Conservation (phyloP, 179 eudicot species). For the Vitellaria paradoxa region DNA sequence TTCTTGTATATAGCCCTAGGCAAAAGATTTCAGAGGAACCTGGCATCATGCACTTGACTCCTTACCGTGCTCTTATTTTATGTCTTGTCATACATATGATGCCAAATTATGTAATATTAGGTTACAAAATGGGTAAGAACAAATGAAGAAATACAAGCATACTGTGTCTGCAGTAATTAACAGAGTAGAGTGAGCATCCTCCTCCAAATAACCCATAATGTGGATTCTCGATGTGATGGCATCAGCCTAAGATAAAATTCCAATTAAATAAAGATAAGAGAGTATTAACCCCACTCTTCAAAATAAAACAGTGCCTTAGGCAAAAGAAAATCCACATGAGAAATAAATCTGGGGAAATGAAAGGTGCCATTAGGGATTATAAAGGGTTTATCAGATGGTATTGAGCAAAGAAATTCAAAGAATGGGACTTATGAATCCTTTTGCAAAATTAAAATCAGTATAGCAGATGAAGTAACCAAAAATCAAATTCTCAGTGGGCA, state of each 20-base stretch:
- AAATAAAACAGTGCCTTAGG: not conserved
- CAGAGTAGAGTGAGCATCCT: constrained; percentile 53
- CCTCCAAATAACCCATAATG: constrained; percentile 37
- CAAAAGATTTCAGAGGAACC: too few species aligned
- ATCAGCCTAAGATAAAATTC: constrained; percentile 59
- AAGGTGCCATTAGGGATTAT: not conserved
- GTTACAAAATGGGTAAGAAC: not conserved
- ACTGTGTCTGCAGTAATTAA: constrained; percentile 90
- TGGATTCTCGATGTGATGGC: constrained; percentile 74
- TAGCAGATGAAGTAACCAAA: not conserved
- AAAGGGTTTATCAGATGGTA: not conserved
- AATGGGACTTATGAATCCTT: not conserved
- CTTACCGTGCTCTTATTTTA: not conserved
- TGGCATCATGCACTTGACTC: not conserved
- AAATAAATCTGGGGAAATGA: too few species aligned
- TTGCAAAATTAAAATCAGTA: not conserved
- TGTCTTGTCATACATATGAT: not conserved
- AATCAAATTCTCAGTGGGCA: not conserved
- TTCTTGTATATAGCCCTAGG: too few species aligned
- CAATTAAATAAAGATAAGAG: not conserved
- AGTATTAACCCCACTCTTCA: constrained; percentile 1
- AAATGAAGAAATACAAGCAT: constrained; percentile 32
- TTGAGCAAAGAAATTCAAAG: not conserved
- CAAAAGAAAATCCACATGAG: not conserved
- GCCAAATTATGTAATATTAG: not conserved